Evolutionary conservation across 257 asterid species (phyloP).

Genomic region (Solanum habrochaites): DNA sequence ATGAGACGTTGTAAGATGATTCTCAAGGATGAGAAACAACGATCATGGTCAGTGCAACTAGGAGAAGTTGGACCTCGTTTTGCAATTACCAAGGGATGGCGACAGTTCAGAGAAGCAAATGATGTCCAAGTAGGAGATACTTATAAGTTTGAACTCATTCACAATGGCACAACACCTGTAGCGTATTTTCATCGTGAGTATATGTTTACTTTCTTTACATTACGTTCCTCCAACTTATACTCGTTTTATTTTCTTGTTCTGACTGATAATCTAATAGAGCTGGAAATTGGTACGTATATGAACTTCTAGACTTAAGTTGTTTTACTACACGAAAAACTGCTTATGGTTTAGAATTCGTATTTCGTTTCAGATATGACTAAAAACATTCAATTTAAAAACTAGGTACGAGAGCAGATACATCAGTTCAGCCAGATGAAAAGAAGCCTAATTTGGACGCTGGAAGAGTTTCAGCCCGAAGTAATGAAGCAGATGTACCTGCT

Average conservation of each 20-base stretch:
- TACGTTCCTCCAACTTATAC: not conserved
- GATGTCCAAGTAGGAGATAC: not conserved
- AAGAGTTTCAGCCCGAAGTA: not conserved
- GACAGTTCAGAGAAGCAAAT: not conserved
- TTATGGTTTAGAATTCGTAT: not conserved
- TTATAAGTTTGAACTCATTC: not conserved
- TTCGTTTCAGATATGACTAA: not conserved
- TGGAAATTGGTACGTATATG: not conserved
- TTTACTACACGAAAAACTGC: not conserved
- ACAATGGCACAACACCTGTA: not conserved
- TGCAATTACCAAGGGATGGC: not conserved
- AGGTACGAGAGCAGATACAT: not conserved
- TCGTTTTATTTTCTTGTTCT: not conserved
- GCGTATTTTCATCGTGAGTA: not conserved
- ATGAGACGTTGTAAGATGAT: not conserved
- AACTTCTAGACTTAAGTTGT: not conserved
- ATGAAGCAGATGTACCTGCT: not conserved
- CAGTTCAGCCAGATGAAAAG: not conserved
- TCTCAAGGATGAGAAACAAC: not conserved
- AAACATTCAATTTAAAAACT: not conserved
- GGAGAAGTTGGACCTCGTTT: not conserved
- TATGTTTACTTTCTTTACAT: not conserved
- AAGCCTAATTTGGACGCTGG: not conserved
- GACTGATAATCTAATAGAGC: not conserved
- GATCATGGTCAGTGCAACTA: not conserved